phyloP scores from a whole-genome alignment of 495 filamentous ascomycete genomes.

The Amphirosellinia nigrospora region DNA sequence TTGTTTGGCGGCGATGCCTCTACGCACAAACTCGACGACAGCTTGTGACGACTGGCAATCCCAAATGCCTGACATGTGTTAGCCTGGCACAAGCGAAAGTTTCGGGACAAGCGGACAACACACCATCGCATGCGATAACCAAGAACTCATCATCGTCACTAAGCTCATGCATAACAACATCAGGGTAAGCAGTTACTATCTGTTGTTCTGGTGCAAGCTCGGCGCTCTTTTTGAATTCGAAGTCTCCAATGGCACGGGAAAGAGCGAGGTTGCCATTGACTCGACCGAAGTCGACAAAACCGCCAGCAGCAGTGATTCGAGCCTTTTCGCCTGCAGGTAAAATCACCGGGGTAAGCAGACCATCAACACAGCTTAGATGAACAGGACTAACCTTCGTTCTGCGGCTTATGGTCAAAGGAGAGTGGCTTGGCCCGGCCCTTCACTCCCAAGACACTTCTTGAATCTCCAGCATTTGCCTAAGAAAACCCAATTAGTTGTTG shows the following conservation, averaged over 20 bases:
- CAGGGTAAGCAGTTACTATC: constrained; percentile 95
- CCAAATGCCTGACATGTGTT: constrained; percentile 81
- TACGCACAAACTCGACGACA: constrained; percentile 93
- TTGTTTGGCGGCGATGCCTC: constrained; percentile 95
- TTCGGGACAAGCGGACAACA: constrained; percentile 6
- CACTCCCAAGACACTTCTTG: constrained; percentile 88
- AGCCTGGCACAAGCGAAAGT: constrained; percentile 31
- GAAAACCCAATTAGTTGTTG: constrained; percentile 1
- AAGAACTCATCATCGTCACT: constrained; percentile 95
- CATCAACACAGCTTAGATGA: background rate
- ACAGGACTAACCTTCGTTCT: constrained; percentile 80
- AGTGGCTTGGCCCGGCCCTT: constrained; percentile 96
- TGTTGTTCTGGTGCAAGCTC: constrained; percentile 95
- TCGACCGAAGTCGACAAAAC: constrained; percentile 97
- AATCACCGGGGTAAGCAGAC: constrained; percentile 20
- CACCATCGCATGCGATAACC: constrained; percentile 96
- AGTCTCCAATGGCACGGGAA: constrained; percentile 96
- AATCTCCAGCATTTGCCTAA: constrained; percentile 96
- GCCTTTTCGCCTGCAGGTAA: constrained; percentile 84
- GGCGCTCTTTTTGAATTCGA: constrained; percentile 99
- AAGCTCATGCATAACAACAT: constrained; percentile 88
- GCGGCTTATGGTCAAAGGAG: constrained; percentile 97
- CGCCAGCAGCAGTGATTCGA: constrained; percentile 91
- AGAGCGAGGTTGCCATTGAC: constrained; percentile 99
- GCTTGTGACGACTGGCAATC: constrained; percentile 98